phyloP scores from a whole-genome alignment of 176 grass and related monocot genomes.

The Chloris gayana region DNA sequence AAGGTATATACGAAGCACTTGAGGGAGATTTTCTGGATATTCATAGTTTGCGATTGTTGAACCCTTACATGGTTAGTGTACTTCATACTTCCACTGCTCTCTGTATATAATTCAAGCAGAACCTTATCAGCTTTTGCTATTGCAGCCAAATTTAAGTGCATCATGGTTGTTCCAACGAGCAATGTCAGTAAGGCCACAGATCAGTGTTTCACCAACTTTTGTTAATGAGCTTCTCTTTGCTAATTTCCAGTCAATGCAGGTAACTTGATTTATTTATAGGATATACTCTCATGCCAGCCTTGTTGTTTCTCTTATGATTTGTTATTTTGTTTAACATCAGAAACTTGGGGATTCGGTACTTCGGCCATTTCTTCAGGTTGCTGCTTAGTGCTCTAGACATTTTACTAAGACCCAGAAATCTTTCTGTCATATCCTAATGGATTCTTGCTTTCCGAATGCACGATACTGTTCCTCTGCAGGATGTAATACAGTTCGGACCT shows the following conservation, averaged over 20 bases:
- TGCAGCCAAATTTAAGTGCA: conserved; percentile 94
- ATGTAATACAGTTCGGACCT: conserved; percentile 96
- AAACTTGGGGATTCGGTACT: conserved; percentile 81
- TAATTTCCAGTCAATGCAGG: conserved; percentile 96
- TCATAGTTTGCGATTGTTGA: conserved; percentile 65
- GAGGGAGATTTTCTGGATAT: conserved; percentile 73
- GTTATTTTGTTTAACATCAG: conserved; percentile 46
- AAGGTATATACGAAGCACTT: conserved; percentile 93
- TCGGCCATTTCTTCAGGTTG: conserved; percentile 90
- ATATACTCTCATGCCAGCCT: conserved; percentile 10
- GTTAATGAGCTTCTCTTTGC: conserved; percentile 90
- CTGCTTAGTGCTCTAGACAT: conserved; percentile 7
- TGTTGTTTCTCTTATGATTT: conserved; percentile 38
- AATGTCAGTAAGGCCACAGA: conserved; percentile 77
- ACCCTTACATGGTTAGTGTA: conserved; percentile 88
- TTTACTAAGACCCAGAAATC: conserved; percentile 13
- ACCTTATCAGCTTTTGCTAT: conserved; percentile 24
- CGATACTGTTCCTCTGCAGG: conserved; percentile 46
- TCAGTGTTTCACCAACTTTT: conserved; percentile 72
- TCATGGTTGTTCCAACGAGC: conserved; percentile 97
- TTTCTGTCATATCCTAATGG: background rate
- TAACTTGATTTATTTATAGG: conserved; percentile 32
- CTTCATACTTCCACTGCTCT: background rate
- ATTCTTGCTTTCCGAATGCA: conserved; percentile 6
- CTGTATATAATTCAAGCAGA: conserved; percentile 13